Evolutionary conservation across 192 early-diverging fungal species (phyloP), one percentile per base, ranked within the genome.

Genomic region (Coemansia sp.): DNA sequence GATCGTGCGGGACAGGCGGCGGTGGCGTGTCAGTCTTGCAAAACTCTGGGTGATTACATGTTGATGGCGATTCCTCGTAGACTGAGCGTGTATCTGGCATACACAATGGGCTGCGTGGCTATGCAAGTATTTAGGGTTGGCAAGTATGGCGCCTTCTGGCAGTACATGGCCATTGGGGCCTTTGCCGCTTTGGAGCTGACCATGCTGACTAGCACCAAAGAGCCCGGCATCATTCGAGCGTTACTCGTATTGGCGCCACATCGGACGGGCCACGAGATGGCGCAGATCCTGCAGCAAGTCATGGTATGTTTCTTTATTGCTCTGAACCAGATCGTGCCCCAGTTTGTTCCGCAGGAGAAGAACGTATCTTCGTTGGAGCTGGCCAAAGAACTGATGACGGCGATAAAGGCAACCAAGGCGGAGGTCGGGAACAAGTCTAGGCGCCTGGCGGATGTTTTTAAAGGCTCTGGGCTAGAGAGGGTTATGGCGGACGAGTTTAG

Each of bases 1-100:
- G 88, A 93, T 69, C 88, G 88, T 85, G 89, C 67, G 86, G 90
- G 61, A 80, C 86, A 60, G 74, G 84, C 64, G 69, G 84, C 62
- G 70, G 83, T 40, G 84, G 89, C 50, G 87, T 95, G 85, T 86
- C 87, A 68, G 88, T 36, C 74, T 5, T 74, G 70, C 65, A 65
- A 50, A 31, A 63, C 74, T 5, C 93, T 60, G 88, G 91, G 65
- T 91, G 98, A 82, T 85, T 99, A 55, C 94, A 98, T 89, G 89
- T 88, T 44, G 88, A 93, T 67, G 75, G 68, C 75, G 9, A 65
- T 82, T 38, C 80, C 80, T 20, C 55, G 61, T 7, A 68, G 80
- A n/a, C 60, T 77, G 27, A 72, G 62, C 10, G 60, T 77, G 22
- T 77, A 77, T 32, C 38, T 66, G 27, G 68, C 69, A 42, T 77